Conservation (phyloP, 2,329 filamentous ascomycete genomes). For the Cladophialophora yegresii region DNA sequence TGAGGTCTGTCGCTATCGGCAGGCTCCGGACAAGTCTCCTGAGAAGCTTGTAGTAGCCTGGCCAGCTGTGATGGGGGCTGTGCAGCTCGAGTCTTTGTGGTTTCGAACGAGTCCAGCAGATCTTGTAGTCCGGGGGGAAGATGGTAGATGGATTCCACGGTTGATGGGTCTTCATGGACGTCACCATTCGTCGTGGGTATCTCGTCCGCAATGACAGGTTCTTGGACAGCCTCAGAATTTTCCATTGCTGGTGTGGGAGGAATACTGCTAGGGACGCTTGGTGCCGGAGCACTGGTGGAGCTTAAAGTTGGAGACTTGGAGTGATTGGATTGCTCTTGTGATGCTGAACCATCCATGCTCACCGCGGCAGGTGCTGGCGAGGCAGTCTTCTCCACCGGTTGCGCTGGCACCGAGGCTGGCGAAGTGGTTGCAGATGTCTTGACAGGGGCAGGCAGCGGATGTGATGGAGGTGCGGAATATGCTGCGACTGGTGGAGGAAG, state of each 20-base stretch:
- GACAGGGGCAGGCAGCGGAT: slow-evolving; percentile 52
- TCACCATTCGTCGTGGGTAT: slow-evolving; percentile 54
- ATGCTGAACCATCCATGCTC: slow-evolving; percentile 45
- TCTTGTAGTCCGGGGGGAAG: slow-evolving; percentile 86
- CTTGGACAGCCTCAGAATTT: slow-evolving; percentile 46
- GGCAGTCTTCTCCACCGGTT: slow-evolving; percentile 49
- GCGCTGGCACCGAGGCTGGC: slow-evolving; percentile 53
- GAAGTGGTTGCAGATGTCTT: slow-evolving; percentile 62
- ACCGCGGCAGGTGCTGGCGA: slow-evolving; percentile 41
- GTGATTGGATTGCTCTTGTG: slow-evolving; percentile 40
- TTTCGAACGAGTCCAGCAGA: slow-evolving; percentile 85
- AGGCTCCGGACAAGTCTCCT: slow-evolving; percentile 71
- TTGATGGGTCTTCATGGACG: slow-evolving; percentile 49
- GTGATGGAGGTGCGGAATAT: slow-evolving; percentile 49
- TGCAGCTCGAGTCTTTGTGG: slow-evolving; percentile 69
- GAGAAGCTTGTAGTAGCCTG: slow-evolving; percentile 73
- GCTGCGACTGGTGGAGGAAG: slow-evolving; percentile 82
- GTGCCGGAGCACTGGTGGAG: slow-evolving; percentile 49
- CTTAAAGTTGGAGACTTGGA: slow-evolving; percentile 57
- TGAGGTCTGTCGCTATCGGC: slow-evolving; percentile 79
- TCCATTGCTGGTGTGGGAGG: slow-evolving; percentile 53
- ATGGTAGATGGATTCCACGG: slow-evolving; percentile 86
- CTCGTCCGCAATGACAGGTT: slow-evolving; percentile 45
- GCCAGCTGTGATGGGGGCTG: slow-evolving; percentile 66
- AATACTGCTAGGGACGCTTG: slow-evolving; percentile 45